A percentile compares a stretch with the other conserved stretches of the same genome.
These are phyloP conservation scores for Botrytis elliptica DNA, from an alignment of 2,329 filamentous ascomycete genomes.

Conservation along the genomic window DNA sequence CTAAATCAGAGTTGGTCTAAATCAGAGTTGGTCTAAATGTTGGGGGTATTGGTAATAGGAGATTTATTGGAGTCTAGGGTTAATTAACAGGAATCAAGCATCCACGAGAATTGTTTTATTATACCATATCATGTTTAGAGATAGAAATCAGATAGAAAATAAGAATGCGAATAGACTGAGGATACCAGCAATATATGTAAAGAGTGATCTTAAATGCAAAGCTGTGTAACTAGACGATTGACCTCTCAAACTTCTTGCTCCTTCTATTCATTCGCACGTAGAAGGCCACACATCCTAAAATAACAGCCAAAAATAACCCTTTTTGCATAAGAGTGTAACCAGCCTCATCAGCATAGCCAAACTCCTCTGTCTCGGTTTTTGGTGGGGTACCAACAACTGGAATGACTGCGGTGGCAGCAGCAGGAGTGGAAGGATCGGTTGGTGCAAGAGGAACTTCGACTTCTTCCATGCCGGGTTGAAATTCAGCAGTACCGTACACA, in stretches of 20 bases:
- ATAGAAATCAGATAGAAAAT: neutral
- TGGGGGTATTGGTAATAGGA: neutral
- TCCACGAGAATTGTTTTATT: neutral
- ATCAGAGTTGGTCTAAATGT: neutral
- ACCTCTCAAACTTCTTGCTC: slow-evolving; percentile 34
- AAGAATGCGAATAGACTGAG: neutral
- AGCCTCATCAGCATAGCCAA: slow-evolving; percentile 28
- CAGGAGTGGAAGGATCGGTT: slow-evolving; percentile 20
- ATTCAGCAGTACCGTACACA: slow-evolving; percentile 38
- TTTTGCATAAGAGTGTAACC: slow-evolving; percentile 50
- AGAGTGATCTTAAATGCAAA: neutral
- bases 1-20: neutral
- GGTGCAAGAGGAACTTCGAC: slow-evolving; percentile 27
- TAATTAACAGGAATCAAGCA: neutral
- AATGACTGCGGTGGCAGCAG: slow-evolving; percentile 26
- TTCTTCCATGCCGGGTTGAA: slow-evolving; percentile 36
- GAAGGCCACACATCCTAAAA: slow-evolving; percentile 47
- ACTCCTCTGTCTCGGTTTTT: slow-evolving; percentile 8
- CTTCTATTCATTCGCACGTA: slow-evolving; percentile 47
- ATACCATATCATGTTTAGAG: neutral
- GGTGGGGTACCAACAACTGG: slow-evolving; percentile 24
- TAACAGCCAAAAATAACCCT: slow-evolving; percentile 50
- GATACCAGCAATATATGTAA: neutral
- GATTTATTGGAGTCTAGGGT: neutral
- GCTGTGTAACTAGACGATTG: slow-evolving; percentile 33